phyloP scores from a whole-genome alignment of 2,329 filamentous ascomycete genomes.

The Aspergillus floridensis region DNA sequence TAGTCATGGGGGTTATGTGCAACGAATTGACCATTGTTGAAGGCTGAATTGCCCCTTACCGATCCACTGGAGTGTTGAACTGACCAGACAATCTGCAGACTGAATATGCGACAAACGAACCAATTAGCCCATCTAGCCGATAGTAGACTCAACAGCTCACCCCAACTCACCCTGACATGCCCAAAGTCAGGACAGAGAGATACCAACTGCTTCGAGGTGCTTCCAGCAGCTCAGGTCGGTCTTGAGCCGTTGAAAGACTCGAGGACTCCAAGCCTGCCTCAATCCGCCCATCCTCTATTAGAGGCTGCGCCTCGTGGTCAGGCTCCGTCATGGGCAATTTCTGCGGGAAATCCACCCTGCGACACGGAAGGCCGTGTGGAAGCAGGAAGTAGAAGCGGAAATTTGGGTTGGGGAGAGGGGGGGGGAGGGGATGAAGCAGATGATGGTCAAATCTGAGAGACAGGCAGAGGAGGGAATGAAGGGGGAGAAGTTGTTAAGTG shows the following conservation, averaged over 20 bases:
- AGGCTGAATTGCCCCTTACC: slow-evolving; percentile 37
- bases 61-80: slow-evolving; percentile 92
- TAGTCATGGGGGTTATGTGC: not conserved
- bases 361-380: too few species aligned
- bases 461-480: not conserved
- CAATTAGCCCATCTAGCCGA: not conserved
- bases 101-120: slow-evolving; percentile 18
- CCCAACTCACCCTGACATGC: slow-evolving; percentile 65
- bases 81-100: slow-evolving; percentile 90
- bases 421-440: too few species aligned
- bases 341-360: not conserved
- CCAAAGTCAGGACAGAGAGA: slow-evolving; percentile 77
- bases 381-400: too few species aligned
- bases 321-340: not conserved
- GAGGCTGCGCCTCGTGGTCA: slow-evolving; percentile 5
- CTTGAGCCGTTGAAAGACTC: not conserved
- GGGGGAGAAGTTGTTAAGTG: too few species aligned
- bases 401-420: not conserved
- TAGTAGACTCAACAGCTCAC: not conserved
- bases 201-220: slow-evolving; percentile 74
- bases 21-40: not conserved
- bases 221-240: slow-evolving; percentile 1
- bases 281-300: not conserved
- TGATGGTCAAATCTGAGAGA: not conserved
- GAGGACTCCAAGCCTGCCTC: not conserved